Percentiles rank a stretch among this genome's conserved stretches.
phyloP scores from a whole-genome alignment of 345 rosid genomes.

The Zanthoxylum bungeanum region DNA sequence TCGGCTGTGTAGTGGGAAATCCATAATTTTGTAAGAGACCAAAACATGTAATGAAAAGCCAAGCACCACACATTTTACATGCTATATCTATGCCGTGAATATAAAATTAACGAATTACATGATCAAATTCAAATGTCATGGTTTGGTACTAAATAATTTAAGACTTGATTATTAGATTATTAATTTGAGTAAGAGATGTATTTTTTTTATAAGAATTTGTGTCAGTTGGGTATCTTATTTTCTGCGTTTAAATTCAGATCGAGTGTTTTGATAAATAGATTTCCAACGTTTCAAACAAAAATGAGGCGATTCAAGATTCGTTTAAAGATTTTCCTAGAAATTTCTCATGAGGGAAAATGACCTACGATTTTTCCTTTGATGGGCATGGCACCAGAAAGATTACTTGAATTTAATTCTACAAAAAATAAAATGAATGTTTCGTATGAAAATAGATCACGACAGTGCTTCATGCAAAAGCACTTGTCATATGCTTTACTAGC shows the following conservation, averaged over 20 bases:
- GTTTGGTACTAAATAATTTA: too few species aligned
- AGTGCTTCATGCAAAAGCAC: neutral
- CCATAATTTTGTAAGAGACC: neutral
- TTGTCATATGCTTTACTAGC: neutral
- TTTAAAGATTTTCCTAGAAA: neutral
- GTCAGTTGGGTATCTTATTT: too few species aligned
- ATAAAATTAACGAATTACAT: neutral
- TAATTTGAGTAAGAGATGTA: too few species aligned
- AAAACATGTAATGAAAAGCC: too few species aligned
- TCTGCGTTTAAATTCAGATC: too few species aligned
- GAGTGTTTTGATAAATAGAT: too few species aligned
- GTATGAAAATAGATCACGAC: neutral
- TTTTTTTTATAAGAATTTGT: too few species aligned
- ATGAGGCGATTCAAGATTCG: neutral
- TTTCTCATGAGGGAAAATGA: neutral
- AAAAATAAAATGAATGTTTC: neutral
- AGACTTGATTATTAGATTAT: too few species aligned
- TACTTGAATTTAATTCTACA: too few species aligned
- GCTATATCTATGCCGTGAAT: neutral
- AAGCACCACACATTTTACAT: neutral
- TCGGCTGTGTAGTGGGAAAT: conserved; percentile 12
- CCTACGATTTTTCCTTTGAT: neutral
- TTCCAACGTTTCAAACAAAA: neutral
- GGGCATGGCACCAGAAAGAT: too few species aligned
- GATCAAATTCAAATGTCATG: too few species aligned